A percentile compares a stretch with the other conserved stretches of the same genome.
These are phyloP conservation scores for Pichia occidentalis DNA, from an alignment of 805 yeast species.

Conservation along the genomic window DNA sequence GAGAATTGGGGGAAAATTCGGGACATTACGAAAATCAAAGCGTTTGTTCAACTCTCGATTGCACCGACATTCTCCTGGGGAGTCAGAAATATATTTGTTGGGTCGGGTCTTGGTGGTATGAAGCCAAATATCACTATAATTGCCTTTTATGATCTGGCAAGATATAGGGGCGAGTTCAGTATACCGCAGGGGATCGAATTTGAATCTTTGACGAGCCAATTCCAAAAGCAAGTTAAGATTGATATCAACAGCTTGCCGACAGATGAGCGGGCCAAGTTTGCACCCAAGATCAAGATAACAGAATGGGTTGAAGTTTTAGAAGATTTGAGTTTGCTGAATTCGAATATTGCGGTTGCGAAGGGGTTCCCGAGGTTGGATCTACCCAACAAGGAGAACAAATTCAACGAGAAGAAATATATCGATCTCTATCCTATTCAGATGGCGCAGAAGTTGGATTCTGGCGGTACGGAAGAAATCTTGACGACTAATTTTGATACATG, in stretches of 20 bases:
- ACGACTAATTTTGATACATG: constrained; percentile 95
- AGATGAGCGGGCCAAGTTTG: constrained; percentile 62
- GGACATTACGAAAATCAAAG: constrained; percentile 73
- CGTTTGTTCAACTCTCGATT: constrained; percentile 87
- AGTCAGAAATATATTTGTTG: constrained; percentile 81
- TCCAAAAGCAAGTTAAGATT: constrained; percentile 21
- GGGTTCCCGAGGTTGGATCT: constrained; percentile 66
- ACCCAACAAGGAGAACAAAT: constrained; percentile 40
- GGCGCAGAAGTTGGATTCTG: constrained; percentile 73
- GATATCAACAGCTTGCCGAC: constrained; percentile 37
- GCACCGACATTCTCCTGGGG: constrained; percentile 94
- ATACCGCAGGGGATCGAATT: constrained; percentile 19
- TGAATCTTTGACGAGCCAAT: constrained; percentile 22
- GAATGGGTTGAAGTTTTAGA: constrained; percentile 94
- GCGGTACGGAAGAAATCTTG: constrained; percentile 50
- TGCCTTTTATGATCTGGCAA: constrained; percentile 70
- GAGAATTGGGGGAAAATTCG: constrained; percentile 80
- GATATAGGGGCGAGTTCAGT: constrained; percentile 15
- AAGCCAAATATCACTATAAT: constrained; percentile 89
- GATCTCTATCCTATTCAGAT: constrained; percentile 96
- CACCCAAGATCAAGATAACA: constrained; percentile 56
- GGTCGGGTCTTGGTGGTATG: constrained; percentile 98
- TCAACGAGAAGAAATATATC: constrained; percentile 43
- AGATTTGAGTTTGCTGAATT: constrained; percentile 79
- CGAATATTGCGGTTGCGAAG: constrained; percentile 89